phyloP scores from a whole-genome alignment of 1,284 basidiomycete species.

The Ceratobasidium sp. region DNA sequence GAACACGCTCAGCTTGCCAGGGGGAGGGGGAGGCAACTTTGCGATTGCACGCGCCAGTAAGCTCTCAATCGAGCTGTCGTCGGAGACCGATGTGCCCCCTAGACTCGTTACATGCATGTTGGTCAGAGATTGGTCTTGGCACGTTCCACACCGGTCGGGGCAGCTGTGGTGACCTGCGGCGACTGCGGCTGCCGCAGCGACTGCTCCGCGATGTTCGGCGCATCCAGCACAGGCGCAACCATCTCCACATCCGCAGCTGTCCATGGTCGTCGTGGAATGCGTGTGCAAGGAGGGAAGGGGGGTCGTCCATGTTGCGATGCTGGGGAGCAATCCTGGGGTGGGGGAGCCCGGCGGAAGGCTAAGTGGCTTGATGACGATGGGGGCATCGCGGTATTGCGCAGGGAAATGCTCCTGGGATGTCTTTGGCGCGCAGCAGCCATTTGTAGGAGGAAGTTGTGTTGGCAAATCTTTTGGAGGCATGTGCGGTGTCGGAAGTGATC shows the following conservation, averaged over 20 bases:
- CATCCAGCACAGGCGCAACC: slow-evolving; percentile 34
- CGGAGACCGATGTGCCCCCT: slow-evolving; percentile 8
- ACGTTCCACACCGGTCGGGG: slow-evolving; percentile 37
- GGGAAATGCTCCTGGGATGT: slow-evolving; percentile 3
- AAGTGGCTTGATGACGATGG: slow-evolving; percentile 32
- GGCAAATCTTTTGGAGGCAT: neutral
- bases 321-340: slow-evolving; percentile 26
- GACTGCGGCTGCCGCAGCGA: slow-evolving; percentile 31
- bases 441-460: neutral
- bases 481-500: neutral
- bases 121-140: slow-evolving; percentile 23
- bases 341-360: slow-evolving; percentile 27
- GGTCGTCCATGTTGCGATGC: slow-evolving; percentile 34
- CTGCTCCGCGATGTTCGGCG: slow-evolving; percentile 29
- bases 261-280: slow-evolving; percentile 30
- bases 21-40: slow-evolving; percentile 32
- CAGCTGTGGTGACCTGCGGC: slow-evolving; percentile 37
- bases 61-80: slow-evolving; percentile 35
- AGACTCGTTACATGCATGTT: slow-evolving; percentile 22
- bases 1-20: slow-evolving; percentile 38
- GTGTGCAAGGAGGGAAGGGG: slow-evolving; percentile 26
- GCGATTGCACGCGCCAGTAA: slow-evolving; percentile 36
- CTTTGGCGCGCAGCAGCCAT: slow-evolving; percentile 30
- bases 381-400: slow-evolving; percentile 1
- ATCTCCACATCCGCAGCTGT: slow-evolving; percentile 34